phyloP scores from a whole-genome alignment of 352 stramenopile genomes.

The Pythium periplocum region DNA sequence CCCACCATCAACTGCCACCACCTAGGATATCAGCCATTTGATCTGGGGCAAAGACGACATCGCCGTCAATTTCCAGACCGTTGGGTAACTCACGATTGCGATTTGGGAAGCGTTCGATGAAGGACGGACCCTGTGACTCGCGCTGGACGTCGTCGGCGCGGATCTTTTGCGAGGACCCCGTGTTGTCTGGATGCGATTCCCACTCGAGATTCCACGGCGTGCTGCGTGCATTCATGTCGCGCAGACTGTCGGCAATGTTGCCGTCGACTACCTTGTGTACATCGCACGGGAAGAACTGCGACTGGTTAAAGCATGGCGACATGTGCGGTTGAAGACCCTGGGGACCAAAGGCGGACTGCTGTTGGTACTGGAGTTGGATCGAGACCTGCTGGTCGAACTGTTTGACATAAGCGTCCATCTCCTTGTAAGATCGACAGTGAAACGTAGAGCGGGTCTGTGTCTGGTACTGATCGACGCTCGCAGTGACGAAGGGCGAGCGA shows the following conservation, averaged over 20 bases:
- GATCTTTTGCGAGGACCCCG: conserved; percentile 63
- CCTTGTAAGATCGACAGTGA: conserved; percentile 60
- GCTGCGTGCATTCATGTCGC: conserved; percentile 23
- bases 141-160: conserved; percentile 41
- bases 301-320: conserved; percentile 79
- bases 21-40: conserved; percentile 43
- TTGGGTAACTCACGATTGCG: conserved; percentile 25
- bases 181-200: conserved; percentile 51
- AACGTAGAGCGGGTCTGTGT: conserved; percentile 15
- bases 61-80: conserved; percentile 8
- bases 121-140: conserved; percentile 42
- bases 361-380: conserved; percentile 73
- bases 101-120: conserved; percentile 59
- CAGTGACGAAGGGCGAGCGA: conserved; percentile 46
- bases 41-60: conserved; percentile 27
- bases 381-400: conserved; percentile 76
- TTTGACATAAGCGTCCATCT: conserved; percentile 77
- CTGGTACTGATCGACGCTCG: conserved; percentile 41
- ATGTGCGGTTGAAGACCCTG: conserved; percentile 71
- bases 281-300: conserved; percentile 76
- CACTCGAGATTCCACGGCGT: conserved; percentile 50
- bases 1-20: conserved; percentile 17
- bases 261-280: conserved; percentile 68
- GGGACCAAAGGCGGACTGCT: conserved; percentile 45
- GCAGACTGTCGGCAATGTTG: conserved; percentile 45